Evolutionary conservation across 169 alveolate genomes (phyloP).

Genomic region (Condylostoma magnum): DNA sequence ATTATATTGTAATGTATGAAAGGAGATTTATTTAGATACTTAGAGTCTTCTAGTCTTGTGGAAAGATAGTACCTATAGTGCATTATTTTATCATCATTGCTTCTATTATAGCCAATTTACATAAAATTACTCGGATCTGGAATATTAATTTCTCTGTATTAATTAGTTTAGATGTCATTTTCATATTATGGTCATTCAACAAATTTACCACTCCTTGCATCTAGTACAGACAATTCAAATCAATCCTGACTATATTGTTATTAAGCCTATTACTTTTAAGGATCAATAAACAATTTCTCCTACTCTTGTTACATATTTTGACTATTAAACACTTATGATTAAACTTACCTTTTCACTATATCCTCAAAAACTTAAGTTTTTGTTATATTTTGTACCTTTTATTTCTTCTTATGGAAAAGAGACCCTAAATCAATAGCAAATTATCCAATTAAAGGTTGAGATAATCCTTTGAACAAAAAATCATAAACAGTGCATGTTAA

Average conservation of each 20-base stretch:
- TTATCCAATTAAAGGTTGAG: constrained; percentile 49
- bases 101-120: background rate
- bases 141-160: background rate
- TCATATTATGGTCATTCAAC: background rate
- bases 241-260: background rate
- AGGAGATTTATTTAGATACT: constrained; percentile 39
- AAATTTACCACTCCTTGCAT: constrained; percentile 7
- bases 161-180: background rate
- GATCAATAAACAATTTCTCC: no score
- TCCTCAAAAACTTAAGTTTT: constrained; percentile 25
- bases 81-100: background rate
- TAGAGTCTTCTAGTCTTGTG: constrained; percentile 40
- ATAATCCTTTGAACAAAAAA: constrained; percentile 59
- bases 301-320: background rate
- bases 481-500: constrained; percentile 70
- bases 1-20: constrained; percentile 35
- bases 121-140: background rate
- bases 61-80: constrained; percentile 42
- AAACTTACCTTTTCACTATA: background rate
- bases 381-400: constrained; percentile 5
- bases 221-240: no score
- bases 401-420: constrained; percentile 15
- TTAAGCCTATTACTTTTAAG: no score
- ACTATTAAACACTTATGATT: background rate
- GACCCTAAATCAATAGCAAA: constrained; percentile 46